Evolutionary conservation across 768 basidiomycete species (phyloP), one percentile per base, ranked within the genome.

Genomic region (Podaxis sp.): DNA sequence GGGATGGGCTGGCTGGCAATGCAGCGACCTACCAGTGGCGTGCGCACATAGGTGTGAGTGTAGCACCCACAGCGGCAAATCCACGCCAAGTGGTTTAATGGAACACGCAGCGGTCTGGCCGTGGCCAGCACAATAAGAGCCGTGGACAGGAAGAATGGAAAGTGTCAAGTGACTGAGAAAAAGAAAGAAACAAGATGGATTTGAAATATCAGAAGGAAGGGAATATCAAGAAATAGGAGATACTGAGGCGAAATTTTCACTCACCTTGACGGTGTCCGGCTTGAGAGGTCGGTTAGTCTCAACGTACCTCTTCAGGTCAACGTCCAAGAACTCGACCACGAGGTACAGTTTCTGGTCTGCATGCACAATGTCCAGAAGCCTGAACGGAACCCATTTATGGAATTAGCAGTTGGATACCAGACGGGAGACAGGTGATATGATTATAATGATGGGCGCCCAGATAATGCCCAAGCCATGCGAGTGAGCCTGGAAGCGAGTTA

Each of bases 271-370:
- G 63, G 89, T 85, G 35, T 83, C 82, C 50, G 81, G 77, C 21
- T 85, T 78, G 64, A 98, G 87, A 44, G 92, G 91, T 71, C 83
- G 95, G 53, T 88, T 87, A 40, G 86, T 86, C 71, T 98, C 97
- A 84, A 98, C 97, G 74, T 95, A 99, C 36, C 91, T 84, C 74
- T 98, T 99, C 63, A 99, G 76, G 75, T 99, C 97, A 60, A 95
- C 88, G 70, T 99, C 95, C 59, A 99, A 82, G 74, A 95, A 98
- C 75, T 99, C 97, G 70, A 95, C 97, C 36, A 99, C 97, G 62
- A 99, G 87, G 76, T 95, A 99, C 36, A 99, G 83, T 73, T 97
- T 97, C 74, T 95, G 89, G 73, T 99, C 97, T 11, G 90, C 90
- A 71, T 98, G 96, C 3, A 98, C 93, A 66, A 98, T 97, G 74